phyloP scores from a whole-genome alignment of 768 basidiomycete species.

The Lactarius hatsudake region DNA sequence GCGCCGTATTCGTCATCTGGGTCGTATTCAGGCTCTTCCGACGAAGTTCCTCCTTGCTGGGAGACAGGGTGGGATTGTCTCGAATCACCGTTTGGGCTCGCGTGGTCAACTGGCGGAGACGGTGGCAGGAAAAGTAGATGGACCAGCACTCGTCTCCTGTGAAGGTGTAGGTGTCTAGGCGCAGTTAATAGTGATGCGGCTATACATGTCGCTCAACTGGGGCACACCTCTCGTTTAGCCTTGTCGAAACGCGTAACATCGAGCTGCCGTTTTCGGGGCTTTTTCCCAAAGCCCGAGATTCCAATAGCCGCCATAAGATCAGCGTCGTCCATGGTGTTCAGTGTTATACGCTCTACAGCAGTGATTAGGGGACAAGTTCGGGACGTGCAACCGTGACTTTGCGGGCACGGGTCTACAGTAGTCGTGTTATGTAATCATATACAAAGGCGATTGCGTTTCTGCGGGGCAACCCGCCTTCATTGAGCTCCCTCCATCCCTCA shows the following conservation, averaged over 20 bases:
- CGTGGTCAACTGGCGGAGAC: not conserved
- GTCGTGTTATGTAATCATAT: conserved; percentile 26
- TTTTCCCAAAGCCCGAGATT: conserved; percentile 80
- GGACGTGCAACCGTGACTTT: not conserved
- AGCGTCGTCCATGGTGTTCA: conserved; percentile 46
- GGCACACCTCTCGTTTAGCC: conserved; percentile 53
- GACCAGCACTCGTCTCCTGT: conserved; percentile 33
- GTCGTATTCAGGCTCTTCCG: conserved; percentile 37
- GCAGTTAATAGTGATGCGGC: not conserved
- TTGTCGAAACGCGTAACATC: conserved; percentile 80
- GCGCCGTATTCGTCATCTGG: conserved; percentile 44
- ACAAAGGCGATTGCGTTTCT: not conserved
- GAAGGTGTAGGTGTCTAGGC: conserved; percentile 8
- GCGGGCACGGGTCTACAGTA: not conserved
- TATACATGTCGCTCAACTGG: not conserved
- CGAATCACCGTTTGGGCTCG: not conserved
- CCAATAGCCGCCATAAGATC: conserved; percentile 83
- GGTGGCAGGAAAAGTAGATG: conserved; percentile 28
- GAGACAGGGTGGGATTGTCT: conserved; percentile 16
- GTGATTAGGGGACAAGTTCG: not conserved
- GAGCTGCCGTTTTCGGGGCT: conserved; percentile 58
- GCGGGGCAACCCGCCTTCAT: not conserved
- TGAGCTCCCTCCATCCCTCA: not conserved
- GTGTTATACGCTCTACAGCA: conserved; percentile 1
- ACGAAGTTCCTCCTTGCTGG: not conserved